phyloP scores from a whole-genome alignment of 305 asterid species.

The Fraxinus angustifolia region DNA sequence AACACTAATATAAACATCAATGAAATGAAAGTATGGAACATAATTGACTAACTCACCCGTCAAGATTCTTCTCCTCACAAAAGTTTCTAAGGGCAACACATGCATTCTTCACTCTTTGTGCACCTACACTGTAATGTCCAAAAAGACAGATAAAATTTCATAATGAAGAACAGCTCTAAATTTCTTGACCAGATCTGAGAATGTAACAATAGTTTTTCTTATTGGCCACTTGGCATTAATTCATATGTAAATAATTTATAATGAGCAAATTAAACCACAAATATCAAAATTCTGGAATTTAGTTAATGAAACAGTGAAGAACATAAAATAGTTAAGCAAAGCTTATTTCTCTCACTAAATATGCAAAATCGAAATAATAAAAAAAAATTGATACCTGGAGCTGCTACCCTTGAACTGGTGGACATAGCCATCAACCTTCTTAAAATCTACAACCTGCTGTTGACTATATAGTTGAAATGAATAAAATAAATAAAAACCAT shows the following conservation, averaged over 20 bases:
- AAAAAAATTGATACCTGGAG: constrained; percentile 45
- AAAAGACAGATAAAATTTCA: neutral
- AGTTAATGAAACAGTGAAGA: constrained; percentile 15
- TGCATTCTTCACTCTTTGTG: constrained; percentile 56
- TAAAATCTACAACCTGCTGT: constrained; percentile 64
- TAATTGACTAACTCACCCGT: constrained; percentile 50
- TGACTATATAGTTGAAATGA: constrained; percentile 36
- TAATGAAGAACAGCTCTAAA: neutral
- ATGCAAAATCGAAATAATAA: neutral
- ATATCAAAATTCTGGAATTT: constrained; percentile 10
- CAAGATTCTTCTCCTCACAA: constrained; percentile 60
- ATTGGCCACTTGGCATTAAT: neutral
- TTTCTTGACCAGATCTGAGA: constrained; percentile 25
- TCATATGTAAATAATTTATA: neutral
- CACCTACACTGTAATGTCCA: constrained; percentile 57
- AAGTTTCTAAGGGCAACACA: constrained; percentile 49
- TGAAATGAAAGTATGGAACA: neutral
- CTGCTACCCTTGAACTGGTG: constrained; percentile 84
- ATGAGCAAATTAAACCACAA: constrained; percentile 13
- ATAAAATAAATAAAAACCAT: neutral
- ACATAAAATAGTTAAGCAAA: neutral
- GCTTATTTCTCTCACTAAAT: neutral
- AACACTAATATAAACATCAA: neutral
- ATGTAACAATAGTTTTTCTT: neutral
- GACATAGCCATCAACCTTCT: constrained; percentile 74